Percentiles rank a stretch among this genome's conserved stretches.
Evolutionary conservation across 2,329 filamentous ascomycete species (phyloP).

Genomic region (Fusarium protoensiforme): DNA sequence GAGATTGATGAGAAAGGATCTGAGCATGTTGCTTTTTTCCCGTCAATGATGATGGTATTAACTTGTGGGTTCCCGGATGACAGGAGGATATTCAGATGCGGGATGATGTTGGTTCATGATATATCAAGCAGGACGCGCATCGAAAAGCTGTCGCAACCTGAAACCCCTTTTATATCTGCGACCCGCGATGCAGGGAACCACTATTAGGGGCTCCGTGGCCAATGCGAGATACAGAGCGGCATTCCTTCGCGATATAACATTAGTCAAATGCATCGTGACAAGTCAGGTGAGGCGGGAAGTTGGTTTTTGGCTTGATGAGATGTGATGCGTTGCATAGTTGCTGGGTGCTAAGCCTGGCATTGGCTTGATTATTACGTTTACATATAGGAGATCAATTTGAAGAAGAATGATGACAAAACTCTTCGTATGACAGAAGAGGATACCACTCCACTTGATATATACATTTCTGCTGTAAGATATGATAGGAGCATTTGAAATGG

Average conservation of each 20-base stretch:
- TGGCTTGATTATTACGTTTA: neutral
- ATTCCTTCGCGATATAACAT: neutral
- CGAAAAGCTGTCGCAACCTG: neutral
- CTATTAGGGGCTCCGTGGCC: neutral
- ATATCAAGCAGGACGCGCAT: neutral
- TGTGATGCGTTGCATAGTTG: neutral
- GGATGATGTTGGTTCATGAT: neutral
- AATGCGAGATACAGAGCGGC: neutral
- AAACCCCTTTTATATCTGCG: neutral
- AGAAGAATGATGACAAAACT: neutral
- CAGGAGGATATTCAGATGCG: neutral
- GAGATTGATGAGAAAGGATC: slow-evolving; percentile 7
- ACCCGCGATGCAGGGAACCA: neutral
- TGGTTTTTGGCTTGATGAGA: neutral
- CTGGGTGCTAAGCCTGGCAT: neutral
- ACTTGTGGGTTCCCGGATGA: neutral
- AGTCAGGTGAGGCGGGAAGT: neutral
- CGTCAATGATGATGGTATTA: neutral
- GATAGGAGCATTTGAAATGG: neutral
- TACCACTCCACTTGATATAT: no score
- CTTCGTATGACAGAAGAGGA: no score
- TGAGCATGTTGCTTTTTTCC: neutral
- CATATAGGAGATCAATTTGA: neutral
- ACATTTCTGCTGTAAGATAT: neutral
- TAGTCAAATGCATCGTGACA: neutral